Evolutionary conservation across 495 filamentous ascomycete genomes (phyloP).

Genomic region (Penicillium pulvis): DNA sequence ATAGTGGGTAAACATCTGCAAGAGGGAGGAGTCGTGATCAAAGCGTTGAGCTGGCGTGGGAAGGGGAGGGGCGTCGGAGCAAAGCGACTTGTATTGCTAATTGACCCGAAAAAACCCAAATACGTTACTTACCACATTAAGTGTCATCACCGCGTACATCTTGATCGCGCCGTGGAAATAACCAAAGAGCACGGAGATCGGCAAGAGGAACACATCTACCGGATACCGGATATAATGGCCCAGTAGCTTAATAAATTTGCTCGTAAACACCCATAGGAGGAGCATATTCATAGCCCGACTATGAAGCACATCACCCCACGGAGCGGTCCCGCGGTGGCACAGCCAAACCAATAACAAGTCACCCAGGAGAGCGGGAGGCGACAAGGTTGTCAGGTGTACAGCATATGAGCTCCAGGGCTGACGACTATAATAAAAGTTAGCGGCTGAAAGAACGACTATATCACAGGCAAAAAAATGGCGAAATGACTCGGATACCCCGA

Average conservation of each 20-base stretch:
- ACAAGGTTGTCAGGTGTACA: slow-evolving; percentile 72
- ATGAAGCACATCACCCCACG: slow-evolving; percentile 45
- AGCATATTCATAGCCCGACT: slow-evolving; percentile 52
- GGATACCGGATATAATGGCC: slow-evolving; percentile 74
- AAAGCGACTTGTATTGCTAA: slow-evolving; percentile 1
- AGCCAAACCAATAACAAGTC: slow-evolving; percentile 64
- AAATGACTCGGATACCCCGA: neutral
- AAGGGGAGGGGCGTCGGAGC: slow-evolving; percentile 13
- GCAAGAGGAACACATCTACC: slow-evolving; percentile 65
- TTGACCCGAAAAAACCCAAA: slow-evolving; percentile 9
- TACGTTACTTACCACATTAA: slow-evolving; percentile 62
- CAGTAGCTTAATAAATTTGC: slow-evolving; percentile 75
- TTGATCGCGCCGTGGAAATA: slow-evolving; percentile 80
- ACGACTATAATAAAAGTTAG: slow-evolving; percentile 52
- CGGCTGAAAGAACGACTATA: slow-evolving; percentile 3
- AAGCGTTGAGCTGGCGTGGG: slow-evolving; percentile 30
- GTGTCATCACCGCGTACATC: slow-evolving; percentile 69
- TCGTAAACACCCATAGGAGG: slow-evolving; percentile 64
- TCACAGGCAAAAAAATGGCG: neutral
- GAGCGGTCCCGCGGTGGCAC: slow-evolving; percentile 46
- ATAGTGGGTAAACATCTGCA: slow-evolving; percentile 30
- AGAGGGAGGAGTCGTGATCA: slow-evolving; percentile 30
- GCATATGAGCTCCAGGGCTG: slow-evolving; percentile 78
- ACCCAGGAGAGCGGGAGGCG: slow-evolving; percentile 65
- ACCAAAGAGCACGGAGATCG: slow-evolving; percentile 74